phyloP scores from a whole-genome alignment of 768 basidiomycete species.

The Zangia roseola region DNA sequence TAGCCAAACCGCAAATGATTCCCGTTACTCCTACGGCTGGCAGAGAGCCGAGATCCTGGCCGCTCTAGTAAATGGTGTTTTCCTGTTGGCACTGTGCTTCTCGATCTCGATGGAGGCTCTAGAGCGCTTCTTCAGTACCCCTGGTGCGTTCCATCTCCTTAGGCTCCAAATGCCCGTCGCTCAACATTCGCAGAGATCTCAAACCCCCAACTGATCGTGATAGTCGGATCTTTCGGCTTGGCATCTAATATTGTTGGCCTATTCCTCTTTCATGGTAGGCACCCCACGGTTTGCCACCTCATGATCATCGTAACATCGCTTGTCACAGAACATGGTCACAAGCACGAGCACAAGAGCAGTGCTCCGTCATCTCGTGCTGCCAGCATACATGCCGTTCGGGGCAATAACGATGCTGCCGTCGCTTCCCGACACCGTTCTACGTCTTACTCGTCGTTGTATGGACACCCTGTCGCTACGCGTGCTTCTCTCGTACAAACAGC shows the following conservation, averaged over 20 bases:
- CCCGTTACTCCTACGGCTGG: slow-evolving; percentile 97
- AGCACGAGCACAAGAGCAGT: slow-evolving; percentile 44
- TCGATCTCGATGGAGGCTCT: slow-evolving; percentile 93
- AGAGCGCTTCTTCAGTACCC: slow-evolving; percentile 82
- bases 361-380: slow-evolving; percentile 38
- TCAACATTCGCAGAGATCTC: slow-evolving; percentile 64
- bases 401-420: slow-evolving; percentile 22
- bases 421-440: slow-evolving; percentile 34
- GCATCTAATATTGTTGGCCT: slow-evolving; percentile 91
- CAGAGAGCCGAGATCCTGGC: slow-evolving; percentile 96
- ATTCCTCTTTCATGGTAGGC: slow-evolving; percentile 90
- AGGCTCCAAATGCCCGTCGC: background rate
- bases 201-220: slow-evolving; percentile 82
- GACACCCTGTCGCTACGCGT: slow-evolving; percentile 70
- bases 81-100: slow-evolving; percentile 94
- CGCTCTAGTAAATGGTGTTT: slow-evolving; percentile 94
- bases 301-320: slow-evolving; percentile 9
- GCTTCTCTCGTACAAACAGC: slow-evolving; percentile 80
- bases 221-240: slow-evolving; percentile 87
- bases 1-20: slow-evolving; percentile 53
- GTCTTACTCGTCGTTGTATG: slow-evolving; percentile 65
- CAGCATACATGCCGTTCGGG: slow-evolving; percentile 31
- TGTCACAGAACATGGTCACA: slow-evolving; percentile 64
- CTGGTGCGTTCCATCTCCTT: slow-evolving; percentile 46
- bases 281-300: background rate